Evolutionary conservation across 805 yeast species (phyloP).

Genomic region (Kodamaea jinghongensis): DNA sequence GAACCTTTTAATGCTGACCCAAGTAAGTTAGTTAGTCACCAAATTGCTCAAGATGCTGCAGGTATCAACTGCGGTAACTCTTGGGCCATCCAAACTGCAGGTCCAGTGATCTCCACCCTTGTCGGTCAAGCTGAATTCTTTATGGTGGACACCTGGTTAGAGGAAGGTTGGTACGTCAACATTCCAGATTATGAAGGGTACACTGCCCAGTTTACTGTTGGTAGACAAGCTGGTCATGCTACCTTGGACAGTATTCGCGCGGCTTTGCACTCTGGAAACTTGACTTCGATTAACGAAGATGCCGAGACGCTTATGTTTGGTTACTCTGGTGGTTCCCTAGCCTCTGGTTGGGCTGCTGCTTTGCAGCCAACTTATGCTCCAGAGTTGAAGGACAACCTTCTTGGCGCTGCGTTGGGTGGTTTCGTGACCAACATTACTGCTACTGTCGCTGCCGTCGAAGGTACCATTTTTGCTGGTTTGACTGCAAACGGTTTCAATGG

Average conservation of each 20-base stretch:
- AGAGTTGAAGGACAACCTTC: constrained; percentile 20
- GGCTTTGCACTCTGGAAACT: constrained; percentile 12
- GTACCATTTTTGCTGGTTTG: constrained; percentile 29
- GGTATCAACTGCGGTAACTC: constrained; percentile 26
- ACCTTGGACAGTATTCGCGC: constrained; percentile 20
- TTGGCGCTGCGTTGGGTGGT: constrained; percentile 39
- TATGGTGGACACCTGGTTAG: constrained; percentile 13
- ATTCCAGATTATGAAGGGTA: constrained; percentile 23
- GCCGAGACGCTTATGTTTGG: constrained; percentile 31
- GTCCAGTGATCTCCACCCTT: constrained; percentile 4
- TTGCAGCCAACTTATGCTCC: constrained; percentile 37
- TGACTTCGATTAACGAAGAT: constrained; percentile 17
- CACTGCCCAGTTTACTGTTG: constrained; percentile 18
- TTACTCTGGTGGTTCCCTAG: constrained; percentile 39
- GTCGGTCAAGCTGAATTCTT: constrained; percentile 14
- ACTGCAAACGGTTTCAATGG: constrained; percentile 30
- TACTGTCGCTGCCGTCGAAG: constrained; percentile 23
- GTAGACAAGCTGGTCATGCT: constrained; percentile 19
- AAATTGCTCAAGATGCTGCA: constrained; percentile 31
- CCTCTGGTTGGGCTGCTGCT: constrained; percentile 38
- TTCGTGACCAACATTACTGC: constrained; percentile 34
- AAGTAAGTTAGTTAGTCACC: constrained; percentile 25
- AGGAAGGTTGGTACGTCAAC: constrained; percentile 20
- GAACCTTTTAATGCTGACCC: constrained; percentile 30
- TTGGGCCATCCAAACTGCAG: constrained; percentile 18